Evolutionary conservation across 208 protist species (phyloP).

Genomic region (Zelonia costaricensis): DNA sequence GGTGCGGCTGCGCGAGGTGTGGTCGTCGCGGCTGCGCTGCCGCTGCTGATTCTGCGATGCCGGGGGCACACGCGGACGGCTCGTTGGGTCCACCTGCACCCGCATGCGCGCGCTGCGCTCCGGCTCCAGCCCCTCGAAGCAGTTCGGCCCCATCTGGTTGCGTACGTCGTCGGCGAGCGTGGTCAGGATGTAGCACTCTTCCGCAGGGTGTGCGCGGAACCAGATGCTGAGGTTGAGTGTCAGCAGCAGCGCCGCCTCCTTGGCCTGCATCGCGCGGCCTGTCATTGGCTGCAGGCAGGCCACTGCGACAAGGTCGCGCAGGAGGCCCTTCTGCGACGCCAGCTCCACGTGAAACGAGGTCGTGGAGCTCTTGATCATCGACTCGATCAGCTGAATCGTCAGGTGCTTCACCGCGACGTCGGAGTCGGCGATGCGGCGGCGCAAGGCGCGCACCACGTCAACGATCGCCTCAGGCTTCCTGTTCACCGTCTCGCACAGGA

Average conservation of each 20-base stretch:
- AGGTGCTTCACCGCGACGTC: conserved; percentile 75
- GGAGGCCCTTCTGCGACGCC: conserved; percentile 68
- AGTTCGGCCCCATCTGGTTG: conserved; percentile 54
- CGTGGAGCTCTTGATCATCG: conserved; percentile 67
- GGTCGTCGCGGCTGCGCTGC: background rate
- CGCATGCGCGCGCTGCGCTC: conserved; percentile 41
- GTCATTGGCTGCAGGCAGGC: conserved; percentile 47
- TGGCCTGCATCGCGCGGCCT: conserved; percentile 52
- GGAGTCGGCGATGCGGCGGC: conserved; percentile 66
- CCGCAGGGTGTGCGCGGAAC: conserved; percentile 76
- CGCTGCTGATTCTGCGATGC: too few relatives aligned
- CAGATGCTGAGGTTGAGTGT: conserved; percentile 84
- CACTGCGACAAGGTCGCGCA: conserved; percentile 77
- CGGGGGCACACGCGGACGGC: too few relatives aligned
- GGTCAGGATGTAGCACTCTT: conserved; percentile 56
- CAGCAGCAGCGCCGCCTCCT: conserved; percentile 63
- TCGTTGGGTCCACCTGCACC: conserved; percentile 4
- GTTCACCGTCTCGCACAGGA: conserved; percentile 75
- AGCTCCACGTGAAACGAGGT: conserved; percentile 66
- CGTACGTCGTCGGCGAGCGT: conserved; percentile 73
- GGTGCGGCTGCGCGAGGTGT: background rate
- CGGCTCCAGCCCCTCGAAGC: conserved; percentile 67
- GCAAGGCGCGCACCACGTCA: conserved; percentile 80
- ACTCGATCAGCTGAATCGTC: conserved; percentile 63
- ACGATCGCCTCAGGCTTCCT: conserved; percentile 43